These are phyloP conservation scores for Trametes cubensis DNA, from an alignment of 768 basidiomycete species.

Conservation along the genomic window DNA sequence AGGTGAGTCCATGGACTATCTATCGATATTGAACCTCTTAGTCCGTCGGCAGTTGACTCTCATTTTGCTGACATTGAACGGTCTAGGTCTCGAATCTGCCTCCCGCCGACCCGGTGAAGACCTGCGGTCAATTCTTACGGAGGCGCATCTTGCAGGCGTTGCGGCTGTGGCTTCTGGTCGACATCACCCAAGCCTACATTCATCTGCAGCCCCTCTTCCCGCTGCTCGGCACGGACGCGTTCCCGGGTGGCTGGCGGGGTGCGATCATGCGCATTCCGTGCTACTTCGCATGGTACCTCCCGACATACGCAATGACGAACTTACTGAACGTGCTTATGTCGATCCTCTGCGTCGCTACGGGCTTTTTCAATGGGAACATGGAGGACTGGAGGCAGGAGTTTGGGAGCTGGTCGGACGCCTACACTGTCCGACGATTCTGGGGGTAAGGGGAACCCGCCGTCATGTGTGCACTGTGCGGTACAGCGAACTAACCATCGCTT, in stretches of 20 bases:
- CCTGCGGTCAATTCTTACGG: slow-evolving; percentile 10
- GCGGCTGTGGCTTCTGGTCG: slow-evolving; percentile 3
- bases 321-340: slow-evolving; percentile 6
- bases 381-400: slow-evolving; percentile 44
- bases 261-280: background rate
- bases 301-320: background rate
- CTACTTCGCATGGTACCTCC: slow-evolving; percentile 3
- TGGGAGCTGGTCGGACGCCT: slow-evolving; percentile 38
- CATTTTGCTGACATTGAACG: background rate
- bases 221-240: background rate
- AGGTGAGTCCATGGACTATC: background rate
- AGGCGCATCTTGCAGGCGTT: background rate
- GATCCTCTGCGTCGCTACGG: slow-evolving; percentile 20
- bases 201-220: slow-evolving; percentile 8
- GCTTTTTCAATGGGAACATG: slow-evolving; percentile 32
- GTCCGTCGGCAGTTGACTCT: background rate
- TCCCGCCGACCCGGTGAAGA: background rate
- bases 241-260: slow-evolving; percentile 2
- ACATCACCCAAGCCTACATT: slow-evolving; percentile 11
- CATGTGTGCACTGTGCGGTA: background rate
- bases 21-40: background rate
- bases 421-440: slow-evolving; percentile 45
- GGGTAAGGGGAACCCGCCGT: slow-evolving; percentile 34
- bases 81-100: slow-evolving; percentile 14
- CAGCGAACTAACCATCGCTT: background rate